Evolutionary conservation across 169 alveolate genomes (phyloP), one percentile per base, ranked within the genome.

Genomic region (Eimeria praecox): DNA sequence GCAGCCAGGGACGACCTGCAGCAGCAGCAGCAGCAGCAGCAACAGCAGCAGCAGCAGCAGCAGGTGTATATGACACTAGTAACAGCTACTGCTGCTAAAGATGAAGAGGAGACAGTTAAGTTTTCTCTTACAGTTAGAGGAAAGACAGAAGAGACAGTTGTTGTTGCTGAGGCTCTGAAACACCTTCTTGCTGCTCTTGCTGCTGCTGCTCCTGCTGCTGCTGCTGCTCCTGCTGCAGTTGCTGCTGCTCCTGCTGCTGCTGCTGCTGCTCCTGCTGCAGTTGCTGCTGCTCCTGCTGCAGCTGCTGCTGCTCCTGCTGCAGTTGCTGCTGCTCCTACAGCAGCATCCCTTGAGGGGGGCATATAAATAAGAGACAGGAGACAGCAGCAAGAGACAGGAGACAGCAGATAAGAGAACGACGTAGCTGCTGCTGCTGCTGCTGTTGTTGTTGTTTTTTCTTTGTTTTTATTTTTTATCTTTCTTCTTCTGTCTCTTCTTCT

Each of bases 181-280:
- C 44, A 30, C 80, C 30, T 40, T 69, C 80, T 59, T 22, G 40
- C 80, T 69, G 44, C 80, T 27, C 22, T 27, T 30, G 80, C 69
- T 56, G 69, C 69, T 56, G 80, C 80, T 69, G 80, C 80, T 69
- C 20, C 44, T 69, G 80, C 80, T 69, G 44, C 80, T 27, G 40
- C 80, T 69, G 80, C 80, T 22, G 30, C n/a, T 27, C 80, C 40
- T 69, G 80, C n/a, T 69, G 80, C 35, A 22, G 80, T 22, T 69
- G 80, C 80, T 24, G 80, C 30, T 22, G 80, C 80, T 30, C 22
- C 30, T 1, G 44, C 30, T 27, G 30, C 80, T 69, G 80, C 80
- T 69, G 80, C 16, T 27, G 16, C 44, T 10, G 30, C 0, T 1
- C 38, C 14, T 27, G 80, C 30, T 69, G 80, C 80, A 27, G 80